These are phyloP conservation scores for Candida yuanshanica DNA, from an alignment of 805 yeast species.

Conservation along the genomic window DNA sequence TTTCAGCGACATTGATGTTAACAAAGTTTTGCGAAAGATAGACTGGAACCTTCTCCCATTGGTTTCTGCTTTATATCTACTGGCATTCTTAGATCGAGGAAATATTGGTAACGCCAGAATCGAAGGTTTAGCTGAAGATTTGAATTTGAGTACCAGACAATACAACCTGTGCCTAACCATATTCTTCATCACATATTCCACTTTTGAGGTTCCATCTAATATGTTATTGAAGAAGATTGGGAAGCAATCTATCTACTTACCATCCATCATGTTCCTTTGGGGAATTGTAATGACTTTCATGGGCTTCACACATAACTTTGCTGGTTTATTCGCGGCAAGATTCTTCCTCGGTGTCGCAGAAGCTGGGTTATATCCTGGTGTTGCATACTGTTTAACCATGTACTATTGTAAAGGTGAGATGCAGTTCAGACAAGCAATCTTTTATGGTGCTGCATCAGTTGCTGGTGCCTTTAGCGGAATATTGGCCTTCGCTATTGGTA, in stretches of 20 bases:
- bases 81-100: constrained; percentile 15
- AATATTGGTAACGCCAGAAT: constrained; percentile 11
- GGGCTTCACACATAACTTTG: constrained; percentile 37
- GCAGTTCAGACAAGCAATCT: constrained; percentile 21
- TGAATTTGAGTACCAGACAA: constrained; percentile 9
- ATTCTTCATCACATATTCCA: constrained; percentile 15
- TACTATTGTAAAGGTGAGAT: constrained; percentile 22
- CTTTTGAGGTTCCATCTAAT: constrained; percentile 17
- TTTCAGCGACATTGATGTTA: not conserved
- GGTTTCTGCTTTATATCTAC: constrained; percentile 10
- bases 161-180: constrained; percentile 11
- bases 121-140: constrained; percentile 7
- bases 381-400: constrained; percentile 19
- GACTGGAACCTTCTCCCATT: constrained; percentile 13
- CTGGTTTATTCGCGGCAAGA: constrained; percentile 42
- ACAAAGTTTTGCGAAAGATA: constrained; percentile 8
- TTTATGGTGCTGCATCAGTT: constrained; percentile 20
- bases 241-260: constrained; percentile 12
- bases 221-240: constrained; percentile 12
- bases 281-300: constrained; percentile 14
- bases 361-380: constrained; percentile 16
- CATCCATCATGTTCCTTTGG: constrained; percentile 24
- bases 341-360: constrained; percentile 50
- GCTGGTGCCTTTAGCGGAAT: constrained; percentile 22
- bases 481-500: constrained; percentile 21